phyloP scores from a whole-genome alignment of 2,329 filamentous ascomycete species.

The Aspergillus sp. region DNA sequence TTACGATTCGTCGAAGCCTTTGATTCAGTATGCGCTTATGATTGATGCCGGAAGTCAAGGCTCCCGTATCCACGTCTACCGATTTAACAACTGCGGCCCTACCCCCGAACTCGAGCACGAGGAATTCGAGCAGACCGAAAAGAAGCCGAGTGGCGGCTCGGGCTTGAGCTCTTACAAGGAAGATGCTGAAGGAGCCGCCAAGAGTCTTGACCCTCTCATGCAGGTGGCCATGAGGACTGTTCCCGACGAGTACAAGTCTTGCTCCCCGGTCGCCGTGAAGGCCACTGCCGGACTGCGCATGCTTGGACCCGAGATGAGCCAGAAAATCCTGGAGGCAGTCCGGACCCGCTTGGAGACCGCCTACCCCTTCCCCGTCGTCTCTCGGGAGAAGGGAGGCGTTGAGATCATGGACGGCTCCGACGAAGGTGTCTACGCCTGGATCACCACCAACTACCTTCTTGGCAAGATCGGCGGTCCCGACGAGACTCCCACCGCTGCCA shows the following conservation, averaged over 20 bases:
- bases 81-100: slow-evolving; percentile 96
- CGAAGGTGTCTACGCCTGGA: slow-evolving; percentile 98
- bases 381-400: slow-evolving; percentile 79
- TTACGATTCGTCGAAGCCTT: slow-evolving; percentile 81
- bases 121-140: slow-evolving; percentile 89
- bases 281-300: slow-evolving; percentile 91
- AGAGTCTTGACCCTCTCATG: slow-evolving; percentile 84
- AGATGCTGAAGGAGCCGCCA: slow-evolving; percentile 83
- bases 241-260: slow-evolving; percentile 84
- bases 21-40: slow-evolving; percentile 98
- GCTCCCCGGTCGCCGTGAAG: slow-evolving; percentile 95
- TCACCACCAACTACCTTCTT: slow-evolving; percentile 96
- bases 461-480: slow-evolving; percentile 96
- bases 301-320: slow-evolving; percentile 75
- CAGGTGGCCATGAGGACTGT: slow-evolving; percentile 80
- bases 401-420: slow-evolving; percentile 97
- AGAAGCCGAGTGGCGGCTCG: slow-evolving; percentile 74
- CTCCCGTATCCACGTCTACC: slow-evolving; percentile 96
- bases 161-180: slow-evolving; percentile 82
- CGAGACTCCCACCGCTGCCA: slow-evolving; percentile 83
- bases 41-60: slow-evolving; percentile 97
- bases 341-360: slow-evolving; percentile 77
- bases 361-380: slow-evolving; percentile 93
- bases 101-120: slow-evolving; percentile 94
- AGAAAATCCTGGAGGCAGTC: slow-evolving; percentile 83